Evolutionary conservation across 2,329 filamentous ascomycete species (phyloP).

Genomic region (Nigrospora oryzae): DNA sequence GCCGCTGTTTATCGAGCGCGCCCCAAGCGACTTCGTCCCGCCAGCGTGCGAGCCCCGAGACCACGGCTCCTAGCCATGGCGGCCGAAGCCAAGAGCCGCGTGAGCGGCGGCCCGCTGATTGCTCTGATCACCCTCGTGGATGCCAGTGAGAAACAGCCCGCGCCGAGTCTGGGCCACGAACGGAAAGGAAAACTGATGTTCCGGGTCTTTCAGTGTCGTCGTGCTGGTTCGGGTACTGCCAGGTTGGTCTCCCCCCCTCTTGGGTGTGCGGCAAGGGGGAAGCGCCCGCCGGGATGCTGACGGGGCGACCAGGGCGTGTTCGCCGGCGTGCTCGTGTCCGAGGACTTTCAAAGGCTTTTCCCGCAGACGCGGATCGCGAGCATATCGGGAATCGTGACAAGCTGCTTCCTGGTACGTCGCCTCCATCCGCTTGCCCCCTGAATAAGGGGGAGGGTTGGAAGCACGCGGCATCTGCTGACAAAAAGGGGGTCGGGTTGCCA

Average conservation of each 20-base stretch:
- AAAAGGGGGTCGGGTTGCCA: background rate
- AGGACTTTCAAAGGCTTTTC: slow-evolving; percentile 27
- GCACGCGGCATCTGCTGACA: background rate
- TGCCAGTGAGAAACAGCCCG: slow-evolving; percentile 16
- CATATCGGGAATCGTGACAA: slow-evolving; percentile 34
- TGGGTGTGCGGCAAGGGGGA: background rate
- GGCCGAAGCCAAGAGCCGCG: background rate
- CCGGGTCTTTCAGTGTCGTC: slow-evolving; percentile 12
- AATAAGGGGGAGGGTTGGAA: no score
- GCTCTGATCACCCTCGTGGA: slow-evolving; percentile 20
- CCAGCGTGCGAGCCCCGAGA: no score
- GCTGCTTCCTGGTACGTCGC: slow-evolving; percentile 30
- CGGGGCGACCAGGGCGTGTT: slow-evolving; percentile 27
- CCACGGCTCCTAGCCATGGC: background rate
- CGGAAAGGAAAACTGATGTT: background rate
- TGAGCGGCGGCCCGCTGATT: slow-evolving; percentile 12
- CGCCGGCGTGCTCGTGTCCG: slow-evolving; percentile 30
- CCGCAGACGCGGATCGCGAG: slow-evolving; percentile 26
- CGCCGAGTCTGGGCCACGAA: background rate
- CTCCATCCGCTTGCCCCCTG: background rate
- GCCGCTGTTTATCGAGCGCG: no score
- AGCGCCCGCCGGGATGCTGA: background rate
- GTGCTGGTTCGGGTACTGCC: slow-evolving; percentile 21
- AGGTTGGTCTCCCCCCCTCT: slow-evolving; percentile 6
- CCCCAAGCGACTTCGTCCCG: no score